Conservation (phyloP, 1,139 yeast species). For the Zygotorulaspora mrakii region DNA sequence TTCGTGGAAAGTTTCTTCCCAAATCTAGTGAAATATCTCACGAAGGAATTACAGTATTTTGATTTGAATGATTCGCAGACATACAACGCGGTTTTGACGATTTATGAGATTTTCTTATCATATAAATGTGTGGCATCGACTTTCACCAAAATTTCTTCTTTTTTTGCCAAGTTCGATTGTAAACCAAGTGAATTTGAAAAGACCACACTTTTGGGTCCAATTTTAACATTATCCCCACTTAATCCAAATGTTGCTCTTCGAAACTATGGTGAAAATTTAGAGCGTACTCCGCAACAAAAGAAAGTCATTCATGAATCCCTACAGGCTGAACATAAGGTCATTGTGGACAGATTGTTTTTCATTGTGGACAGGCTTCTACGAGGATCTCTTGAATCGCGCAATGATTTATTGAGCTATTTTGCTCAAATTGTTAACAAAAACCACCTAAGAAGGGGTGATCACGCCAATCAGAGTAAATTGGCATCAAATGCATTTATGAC, state of each 20-base stretch:
- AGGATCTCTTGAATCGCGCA: conserved; percentile 63
- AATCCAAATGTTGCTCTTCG: conserved; percentile 48
- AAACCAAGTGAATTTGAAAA: conserved; percentile 53
- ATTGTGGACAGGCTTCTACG: conserved; percentile 75
- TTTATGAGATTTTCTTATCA: conserved; percentile 57
- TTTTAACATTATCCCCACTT: conserved; percentile 72
- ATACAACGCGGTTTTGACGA: conserved; percentile 50
- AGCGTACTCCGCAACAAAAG: conserved; percentile 40
- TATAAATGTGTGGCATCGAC: conserved; percentile 60
- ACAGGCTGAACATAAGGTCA: conserved; percentile 55
- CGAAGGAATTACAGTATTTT: conserved; percentile 26
- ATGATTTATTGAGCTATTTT: conserved; percentile 61
- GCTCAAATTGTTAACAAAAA: conserved; percentile 70
- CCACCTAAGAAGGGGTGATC: conserved; percentile 85
- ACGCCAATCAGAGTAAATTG: conserved; percentile 62
- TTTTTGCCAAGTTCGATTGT: conserved; percentile 39
- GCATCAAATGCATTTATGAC: conserved; percentile 82
- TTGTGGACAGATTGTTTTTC: conserved; percentile 58
- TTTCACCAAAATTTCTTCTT: conserved; percentile 56
- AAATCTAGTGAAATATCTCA: conserved; percentile 35
- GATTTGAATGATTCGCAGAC: conserved; percentile 46
- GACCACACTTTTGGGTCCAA: conserved; percentile 70
- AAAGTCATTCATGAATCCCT: conserved; percentile 51
- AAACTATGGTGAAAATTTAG: conserved; percentile 45
- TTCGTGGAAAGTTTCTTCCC: conserved; percentile 58